Percentiles rank a stretch among this genome's conserved stretches.
These are phyloP conservation scores for Dionaea muscipula DNA, from an alignment of 179 eudicot species.

Conservation along the genomic window DNA sequence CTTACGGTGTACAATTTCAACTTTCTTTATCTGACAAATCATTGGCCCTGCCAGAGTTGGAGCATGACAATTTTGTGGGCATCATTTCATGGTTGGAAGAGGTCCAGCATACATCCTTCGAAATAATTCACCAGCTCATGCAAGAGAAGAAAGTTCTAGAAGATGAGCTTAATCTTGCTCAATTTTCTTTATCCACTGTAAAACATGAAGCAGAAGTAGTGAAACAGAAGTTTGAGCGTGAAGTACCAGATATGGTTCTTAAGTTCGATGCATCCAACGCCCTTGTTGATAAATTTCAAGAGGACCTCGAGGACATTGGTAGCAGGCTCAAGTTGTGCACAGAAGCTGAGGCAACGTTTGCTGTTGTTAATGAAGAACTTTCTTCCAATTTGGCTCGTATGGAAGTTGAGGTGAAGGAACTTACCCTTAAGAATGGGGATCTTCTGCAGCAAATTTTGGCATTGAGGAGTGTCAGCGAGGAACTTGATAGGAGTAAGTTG, in stretches of 20 bases:
- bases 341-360: slow-evolving; percentile 43
- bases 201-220: slow-evolving; percentile 29
- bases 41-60: slow-evolving; percentile 11
- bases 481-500: slow-evolving; percentile 37
- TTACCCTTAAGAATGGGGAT: slow-evolving; percentile 34
- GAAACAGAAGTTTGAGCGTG: slow-evolving; percentile 46
- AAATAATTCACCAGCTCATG: slow-evolving; percentile 27
- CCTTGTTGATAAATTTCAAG: slow-evolving; percentile 48
- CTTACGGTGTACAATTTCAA: slow-evolving; percentile 20
- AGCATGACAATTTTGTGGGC: slow-evolving; percentile 19
- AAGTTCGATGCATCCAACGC: slow-evolving; percentile 37
- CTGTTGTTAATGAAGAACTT: slow-evolving; percentile 35
- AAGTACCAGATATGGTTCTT: slow-evolving; percentile 29
- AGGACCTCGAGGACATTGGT: slow-evolving; percentile 39
- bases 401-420: slow-evolving; percentile 46
- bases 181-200: slow-evolving; percentile 25
- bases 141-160: slow-evolving; percentile 44
- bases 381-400: slow-evolving; percentile 39
- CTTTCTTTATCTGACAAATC: slow-evolving; percentile 7
- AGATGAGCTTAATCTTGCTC: slow-evolving; percentile 40
- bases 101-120: slow-evolving; percentile 25
- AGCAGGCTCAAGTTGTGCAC: slow-evolving; percentile 36
- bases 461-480: slow-evolving; percentile 35
- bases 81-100: slow-evolving; percentile 34
- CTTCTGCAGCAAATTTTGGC: slow-evolving; percentile 41